A percentile compares a stretch with the other conserved stretches of the same genome.
These are phyloP conservation scores for Fusarium sambucinum DNA, from an alignment of 2,329 filamentous ascomycete genomes.

Conservation along the genomic window DNA sequence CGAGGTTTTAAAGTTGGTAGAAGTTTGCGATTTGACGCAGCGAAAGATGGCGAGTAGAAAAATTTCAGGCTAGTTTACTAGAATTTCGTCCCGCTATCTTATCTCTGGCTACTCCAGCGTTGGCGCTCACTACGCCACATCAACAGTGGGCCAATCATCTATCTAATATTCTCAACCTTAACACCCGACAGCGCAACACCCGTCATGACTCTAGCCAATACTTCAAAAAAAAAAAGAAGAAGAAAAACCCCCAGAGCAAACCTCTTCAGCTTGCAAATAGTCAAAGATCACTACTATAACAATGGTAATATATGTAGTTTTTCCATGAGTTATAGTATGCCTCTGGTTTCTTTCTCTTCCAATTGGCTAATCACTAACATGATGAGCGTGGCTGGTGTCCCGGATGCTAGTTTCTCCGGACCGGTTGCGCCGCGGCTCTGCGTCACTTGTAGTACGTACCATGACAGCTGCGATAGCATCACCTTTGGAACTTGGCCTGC, in stretches of 20 bases:
- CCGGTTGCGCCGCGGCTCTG: conserved; percentile 9
- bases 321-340: neutral
- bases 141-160: neutral
- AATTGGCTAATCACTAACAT: conserved; percentile 27
- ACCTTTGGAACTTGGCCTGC: conserved; percentile 32
- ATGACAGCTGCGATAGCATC: conserved; percentile 45
- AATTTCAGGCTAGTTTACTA: conserved; percentile 1
- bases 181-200: neutral
- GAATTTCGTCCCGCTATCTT: conserved; percentile 3
- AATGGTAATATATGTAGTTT: neutral
- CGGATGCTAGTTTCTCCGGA: conserved; percentile 34
- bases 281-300: accelerated
- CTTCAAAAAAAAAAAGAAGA: neutral
- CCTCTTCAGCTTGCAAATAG: neutral
- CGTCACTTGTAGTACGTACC: conserved; percentile 42
- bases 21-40: neutral
- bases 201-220: neutral
- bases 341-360: neutral
- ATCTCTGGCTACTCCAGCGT: neutral
- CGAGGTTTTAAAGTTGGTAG: neutral
- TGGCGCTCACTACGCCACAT: neutral
- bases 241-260: neutral
- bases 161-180: neutral
- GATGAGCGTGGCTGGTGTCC: neutral
- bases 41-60: neutral